Evolutionary conservation across 2,329 filamentous ascomycete genomes (phyloP), one percentile per base, ranked within the genome.

Genomic region (Metarhizium guizhouense): DNA sequence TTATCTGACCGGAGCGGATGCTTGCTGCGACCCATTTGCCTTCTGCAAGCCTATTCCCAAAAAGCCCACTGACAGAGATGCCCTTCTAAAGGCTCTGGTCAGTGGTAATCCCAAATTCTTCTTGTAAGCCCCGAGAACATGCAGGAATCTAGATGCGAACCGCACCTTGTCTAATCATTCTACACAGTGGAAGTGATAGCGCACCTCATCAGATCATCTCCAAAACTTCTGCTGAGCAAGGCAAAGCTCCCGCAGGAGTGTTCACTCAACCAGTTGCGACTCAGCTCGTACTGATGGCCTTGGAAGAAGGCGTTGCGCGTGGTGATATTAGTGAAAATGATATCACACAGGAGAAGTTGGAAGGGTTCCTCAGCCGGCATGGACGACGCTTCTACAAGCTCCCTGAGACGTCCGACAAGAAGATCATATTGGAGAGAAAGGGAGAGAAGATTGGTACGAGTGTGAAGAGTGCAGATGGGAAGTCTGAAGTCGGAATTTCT

Each of bases 41-140:
- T 95, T 92, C 80, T 91, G 66, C 85, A 93, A 81, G 83, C 86
- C 78, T 77, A 90, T 88, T 36, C 83, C 86, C 52, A 89, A 89
- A 75, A 85, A 82, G 40, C 85, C 88, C 0, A 80, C 78, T 16
- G 86, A 92, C 65, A 81, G 90, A 5, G 81, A 85, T 53, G 88
- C 89, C 6, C 77, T 95, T 45, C 71, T 95, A 53, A 77, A 81
- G 55, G 84, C 85, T 3, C 77, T 82, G 6, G 74, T 81, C 32
- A 78, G 75, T 60, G 81, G 83, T 59, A 73, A 80, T 42, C 72
- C 78, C 16, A 86, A 86, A 64, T 90, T 90, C 72, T 90, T 90
- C 74, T 82, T 66, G 55, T 57, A 83, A 59, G 72, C 64, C n/a
- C 47, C 43, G 13, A 43, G 43, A 43, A 40, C 13, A 32, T 6